Conservation (phyloP, 2,329 filamentous ascomycete genomes). For the Epicoccum sorghinum region DNA sequence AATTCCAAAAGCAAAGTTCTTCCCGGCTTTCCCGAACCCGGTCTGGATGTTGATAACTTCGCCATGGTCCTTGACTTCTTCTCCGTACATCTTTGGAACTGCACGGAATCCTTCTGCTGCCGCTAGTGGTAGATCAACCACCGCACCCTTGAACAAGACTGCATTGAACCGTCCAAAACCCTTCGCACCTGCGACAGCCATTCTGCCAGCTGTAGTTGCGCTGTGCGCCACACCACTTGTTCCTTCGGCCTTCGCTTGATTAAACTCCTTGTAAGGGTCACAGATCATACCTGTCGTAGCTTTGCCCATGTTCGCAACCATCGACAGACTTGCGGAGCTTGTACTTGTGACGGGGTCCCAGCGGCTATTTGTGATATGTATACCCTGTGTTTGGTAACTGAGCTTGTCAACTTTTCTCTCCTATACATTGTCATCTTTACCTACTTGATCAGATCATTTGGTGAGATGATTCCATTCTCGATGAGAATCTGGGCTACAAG, state of each 20-base stretch:
- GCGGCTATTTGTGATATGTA: conserved; percentile 42
- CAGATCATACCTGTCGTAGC: conserved; percentile 63
- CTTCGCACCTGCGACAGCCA: conserved; percentile 22
- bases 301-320: conserved; percentile 60
- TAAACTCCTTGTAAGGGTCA: conserved; percentile 20
- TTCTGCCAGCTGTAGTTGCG: conserved; percentile 12
- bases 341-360: conserved; percentile 72
- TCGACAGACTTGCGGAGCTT: conserved; percentile 62
- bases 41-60: conserved; percentile 44
- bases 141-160: conserved; percentile 25
- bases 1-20: conserved; percentile 42
- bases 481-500: conserved; percentile 32
- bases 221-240: conserved; percentile 2
- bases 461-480: conserved; percentile 21
- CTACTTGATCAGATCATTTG: conserved; percentile 27
- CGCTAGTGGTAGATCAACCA: conserved; percentile 49
- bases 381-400: conserved; percentile 28
- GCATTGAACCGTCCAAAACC: conserved; percentile 28
- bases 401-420: background rate
- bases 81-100: conserved; percentile 48
- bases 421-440: conserved; percentile 2
- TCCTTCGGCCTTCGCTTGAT: conserved; percentile 5
- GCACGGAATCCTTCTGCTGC: conserved; percentile 45
- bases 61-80: conserved; percentile 41
- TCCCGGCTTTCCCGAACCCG: conserved; percentile 41